Percentiles rank a stretch among this genome's conserved stretches.
Conservation (phyloP, 2,329 filamentous ascomycete genomes). For the Fusarium decemcellulare region DNA sequence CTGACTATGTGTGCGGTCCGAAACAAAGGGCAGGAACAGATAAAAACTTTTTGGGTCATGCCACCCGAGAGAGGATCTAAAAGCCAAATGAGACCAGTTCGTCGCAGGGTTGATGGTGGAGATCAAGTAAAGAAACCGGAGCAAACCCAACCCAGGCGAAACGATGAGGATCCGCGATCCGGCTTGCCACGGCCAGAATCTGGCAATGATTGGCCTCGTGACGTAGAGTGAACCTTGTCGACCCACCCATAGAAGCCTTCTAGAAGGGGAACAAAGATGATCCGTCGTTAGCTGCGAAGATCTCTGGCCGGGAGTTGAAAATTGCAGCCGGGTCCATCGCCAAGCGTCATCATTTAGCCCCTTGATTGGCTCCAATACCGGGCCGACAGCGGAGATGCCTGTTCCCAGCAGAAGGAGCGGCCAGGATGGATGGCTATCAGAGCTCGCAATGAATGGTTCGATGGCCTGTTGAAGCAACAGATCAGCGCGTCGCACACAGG, state of each 20-base stretch:
- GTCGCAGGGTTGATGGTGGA: neutral
- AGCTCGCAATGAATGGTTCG: slow-evolving; percentile 23
- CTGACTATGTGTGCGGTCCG: too few relatives aligned
- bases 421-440: neutral
- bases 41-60: slow-evolving; percentile 9
- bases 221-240: slow-evolving; percentile 18
- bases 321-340: neutral
- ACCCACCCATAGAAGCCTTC: slow-evolving; percentile 32
- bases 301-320: slow-evolving; percentile 16
- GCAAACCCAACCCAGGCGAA: neutral
- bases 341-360: neutral
- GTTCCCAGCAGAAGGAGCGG: neutral
- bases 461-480: slow-evolving; percentile 16
- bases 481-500: slow-evolving; percentile 2
- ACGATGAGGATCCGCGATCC: neutral
- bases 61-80: neutral
- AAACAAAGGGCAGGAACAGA: neutral
- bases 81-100: neutral
- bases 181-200: neutral
- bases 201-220: slow-evolving; percentile 4
- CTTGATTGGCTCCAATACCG: slow-evolving; percentile 19
- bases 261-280: slow-evolving; percentile 33
- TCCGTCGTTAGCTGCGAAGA: slow-evolving; percentile 23
- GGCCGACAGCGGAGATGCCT: slow-evolving; percentile 22
- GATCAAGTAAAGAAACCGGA: neutral